Percentiles rank a stretch among this genome's conserved stretches.
Conservation (phyloP, 2,329 filamentous ascomycete species). For the Lachnellula arida region DNA sequence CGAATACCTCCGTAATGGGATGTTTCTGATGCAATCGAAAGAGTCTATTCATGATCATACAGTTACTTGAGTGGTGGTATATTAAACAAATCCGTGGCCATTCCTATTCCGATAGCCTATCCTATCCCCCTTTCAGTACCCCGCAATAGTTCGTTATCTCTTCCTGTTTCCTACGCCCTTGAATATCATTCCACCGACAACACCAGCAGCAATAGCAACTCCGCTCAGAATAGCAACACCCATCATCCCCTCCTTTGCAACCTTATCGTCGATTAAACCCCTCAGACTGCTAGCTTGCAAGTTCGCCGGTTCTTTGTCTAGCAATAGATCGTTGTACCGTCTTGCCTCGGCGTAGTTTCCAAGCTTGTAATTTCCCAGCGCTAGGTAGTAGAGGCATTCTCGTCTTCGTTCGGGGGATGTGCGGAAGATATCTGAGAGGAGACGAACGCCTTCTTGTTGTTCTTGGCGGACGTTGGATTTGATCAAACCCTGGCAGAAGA, state of each 20-base stretch:
- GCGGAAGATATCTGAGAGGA: slow-evolving; percentile 96
- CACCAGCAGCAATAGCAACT: slow-evolving; percentile 86
- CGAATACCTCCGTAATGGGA: too few species aligned
- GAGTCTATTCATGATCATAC: slow-evolving; percentile 3
- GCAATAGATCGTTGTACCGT: slow-evolving; percentile 86
- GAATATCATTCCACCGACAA: slow-evolving; percentile 83
- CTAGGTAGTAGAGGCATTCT: slow-evolving; percentile 98
- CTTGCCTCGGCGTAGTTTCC: slow-evolving; percentile 95
- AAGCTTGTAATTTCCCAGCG: slow-evolving; percentile 95
- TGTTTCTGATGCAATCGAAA: neutral
- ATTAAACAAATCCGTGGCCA: slow-evolving; percentile 15
- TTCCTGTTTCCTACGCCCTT: slow-evolving; percentile 62
- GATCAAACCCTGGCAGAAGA: slow-evolving; percentile 69
- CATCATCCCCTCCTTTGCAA: slow-evolving; percentile 88
- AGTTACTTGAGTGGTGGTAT: slow-evolving; percentile 13
- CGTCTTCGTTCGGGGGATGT: slow-evolving; percentile 85
- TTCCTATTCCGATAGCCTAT: slow-evolving; percentile 5
- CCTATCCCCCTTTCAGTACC: neutral
- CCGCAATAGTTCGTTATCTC: slow-evolving; percentile 16
- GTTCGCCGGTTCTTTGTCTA: slow-evolving; percentile 89
- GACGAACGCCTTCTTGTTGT: slow-evolving; percentile 89
- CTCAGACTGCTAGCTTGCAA: slow-evolving; percentile 84
- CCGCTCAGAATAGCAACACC: slow-evolving; percentile 94
- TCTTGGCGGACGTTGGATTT: slow-evolving; percentile 82
- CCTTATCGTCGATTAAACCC: slow-evolving; percentile 89